A percentile compares a stretch with the other conserved stretches of the same genome.
Evolutionary conservation across 2,329 filamentous ascomycete species (phyloP).

Genomic region (Fusarium illudens): DNA sequence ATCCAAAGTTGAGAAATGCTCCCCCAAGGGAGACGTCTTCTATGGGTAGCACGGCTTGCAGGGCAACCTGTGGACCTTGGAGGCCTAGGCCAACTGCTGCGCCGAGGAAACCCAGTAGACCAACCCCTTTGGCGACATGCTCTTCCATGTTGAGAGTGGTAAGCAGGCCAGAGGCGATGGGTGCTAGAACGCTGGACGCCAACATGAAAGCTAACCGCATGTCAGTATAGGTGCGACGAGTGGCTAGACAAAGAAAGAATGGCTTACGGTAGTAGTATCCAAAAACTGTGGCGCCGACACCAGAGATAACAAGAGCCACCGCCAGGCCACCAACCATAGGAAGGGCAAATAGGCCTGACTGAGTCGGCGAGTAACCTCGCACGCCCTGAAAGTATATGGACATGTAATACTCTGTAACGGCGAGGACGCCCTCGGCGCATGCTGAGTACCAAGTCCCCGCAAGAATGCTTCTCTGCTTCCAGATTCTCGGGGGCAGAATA

Average conservation of each 20-base stretch:
- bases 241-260: accelerated
- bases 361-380: conserved; percentile 27
- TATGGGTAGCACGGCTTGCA: conserved; percentile 28
- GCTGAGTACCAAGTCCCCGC: conserved; percentile 37
- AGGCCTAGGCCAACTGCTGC: conserved; percentile 34
- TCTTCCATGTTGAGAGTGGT: conserved; percentile 34
- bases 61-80: conserved; percentile 32
- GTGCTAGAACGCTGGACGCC: conserved; percentile 30
- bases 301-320: conserved; percentile 29
- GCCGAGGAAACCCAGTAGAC: conserved; percentile 32
- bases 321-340: conserved; percentile 35
- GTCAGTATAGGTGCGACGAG: not conserved
- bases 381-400: conserved; percentile 41
- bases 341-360: conserved; percentile 32
- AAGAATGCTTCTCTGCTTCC: conserved; percentile 38
- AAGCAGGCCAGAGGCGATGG: conserved; percentile 33
- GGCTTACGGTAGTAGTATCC: conserved; percentile 40
- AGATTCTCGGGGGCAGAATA: conserved; percentile 24
- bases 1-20: conserved; percentile 34
- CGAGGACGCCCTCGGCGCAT: conserved; percentile 33
- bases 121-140: conserved; percentile 32
- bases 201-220: conserved; percentile 33
- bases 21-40: conserved; percentile 38
- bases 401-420: conserved; percentile 40
- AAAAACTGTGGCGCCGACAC: conserved; percentile 30